A percentile compares a stretch with the other conserved stretches of the same genome.
Evolutionary conservation across 2,329 filamentous ascomycete genomes (phyloP).

Genomic region (Exophiala dermatitidis): DNA sequence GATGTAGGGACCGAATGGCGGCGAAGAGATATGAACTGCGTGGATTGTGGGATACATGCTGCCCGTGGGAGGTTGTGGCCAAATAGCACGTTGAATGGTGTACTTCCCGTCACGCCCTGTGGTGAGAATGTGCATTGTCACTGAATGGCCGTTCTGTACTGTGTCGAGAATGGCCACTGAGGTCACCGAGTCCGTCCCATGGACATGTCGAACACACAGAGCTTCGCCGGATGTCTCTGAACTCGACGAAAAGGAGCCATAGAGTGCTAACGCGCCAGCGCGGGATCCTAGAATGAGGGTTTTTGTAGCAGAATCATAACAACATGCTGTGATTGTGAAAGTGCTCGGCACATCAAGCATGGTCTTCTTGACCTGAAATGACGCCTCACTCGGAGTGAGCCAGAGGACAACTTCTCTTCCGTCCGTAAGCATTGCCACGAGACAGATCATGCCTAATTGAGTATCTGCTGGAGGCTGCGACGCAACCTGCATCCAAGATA

Average conservation of each 20-base stretch:
- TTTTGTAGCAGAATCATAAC: conserved; percentile 23
- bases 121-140: conserved; percentile 52
- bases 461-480: background rate
- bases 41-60: conserved; percentile 9
- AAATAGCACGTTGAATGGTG: conserved; percentile 50
- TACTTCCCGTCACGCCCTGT: conserved; percentile 72
- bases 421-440: conserved; percentile 12
- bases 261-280: conserved; percentile 48
- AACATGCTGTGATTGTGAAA: conserved; percentile 48
- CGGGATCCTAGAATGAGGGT: conserved; percentile 51
- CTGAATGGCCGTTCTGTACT: too few relatives aligned
- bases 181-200: conserved; percentile 61
- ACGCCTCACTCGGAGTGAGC: conserved; percentile 2
- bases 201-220: conserved; percentile 30
- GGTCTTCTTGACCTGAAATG: conserved; percentile 5
- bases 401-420: conserved; percentile 8
- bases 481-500: conserved; percentile 16
- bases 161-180: conserved; percentile 47
- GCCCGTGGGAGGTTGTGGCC: background rate
- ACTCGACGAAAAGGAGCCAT: conserved; percentile 29
- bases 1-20: conserved; percentile 68
- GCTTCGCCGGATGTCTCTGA: conserved; percentile 18
- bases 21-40: conserved; percentile 59
- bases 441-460: background rate
- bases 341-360: conserved; percentile 35